Evolutionary conservation across 805 yeast species (phyloP).

Genomic region (Wickerhamiella dianesei): DNA sequence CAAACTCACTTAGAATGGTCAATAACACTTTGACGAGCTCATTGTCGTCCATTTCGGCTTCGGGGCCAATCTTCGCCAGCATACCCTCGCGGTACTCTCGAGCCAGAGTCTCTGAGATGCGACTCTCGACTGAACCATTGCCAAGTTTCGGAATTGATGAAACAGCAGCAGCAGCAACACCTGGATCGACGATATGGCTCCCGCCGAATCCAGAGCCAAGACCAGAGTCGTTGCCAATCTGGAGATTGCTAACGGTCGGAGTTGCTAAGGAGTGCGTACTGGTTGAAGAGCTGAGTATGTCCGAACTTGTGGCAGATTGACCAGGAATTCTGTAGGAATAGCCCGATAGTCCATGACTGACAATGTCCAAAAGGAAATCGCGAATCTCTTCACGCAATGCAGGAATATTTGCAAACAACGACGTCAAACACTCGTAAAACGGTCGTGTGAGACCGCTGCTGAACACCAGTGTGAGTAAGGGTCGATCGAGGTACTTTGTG

Average conservation of each 20-base stretch:
- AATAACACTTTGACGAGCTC: slow-evolving; percentile 61
- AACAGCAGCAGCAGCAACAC: slow-evolving; percentile 1
- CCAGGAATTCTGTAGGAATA: slow-evolving; percentile 74
- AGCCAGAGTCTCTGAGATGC: slow-evolving; percentile 32
- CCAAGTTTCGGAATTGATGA: neutral
- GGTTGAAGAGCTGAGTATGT: neutral
- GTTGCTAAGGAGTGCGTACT: neutral
- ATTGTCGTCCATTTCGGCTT: slow-evolving; percentile 34
- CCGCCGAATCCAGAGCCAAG: neutral
- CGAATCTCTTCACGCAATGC: slow-evolving; percentile 64
- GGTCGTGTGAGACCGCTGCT: slow-evolving; percentile 74
- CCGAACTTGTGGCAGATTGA: slow-evolving; percentile 34
- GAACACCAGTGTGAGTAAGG: slow-evolving; percentile 63
- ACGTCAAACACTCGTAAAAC: slow-evolving; percentile 60
- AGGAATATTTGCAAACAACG: slow-evolving; percentile 60
- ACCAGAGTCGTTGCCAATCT: neutral
- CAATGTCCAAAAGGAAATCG: slow-evolving; percentile 51
- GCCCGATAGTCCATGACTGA: slow-evolving; percentile 71
- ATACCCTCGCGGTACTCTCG: slow-evolving; percentile 63
- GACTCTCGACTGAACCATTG: neutral
- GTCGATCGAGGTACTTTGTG: slow-evolving; percentile 75
- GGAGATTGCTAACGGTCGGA: neutral
- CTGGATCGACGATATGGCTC: neutral
- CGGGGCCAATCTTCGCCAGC: slow-evolving; percentile 52
- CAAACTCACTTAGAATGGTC: slow-evolving; percentile 59